phyloP scores from a whole-genome alignment of 345 rosid species.

The Linum tenue region DNA sequence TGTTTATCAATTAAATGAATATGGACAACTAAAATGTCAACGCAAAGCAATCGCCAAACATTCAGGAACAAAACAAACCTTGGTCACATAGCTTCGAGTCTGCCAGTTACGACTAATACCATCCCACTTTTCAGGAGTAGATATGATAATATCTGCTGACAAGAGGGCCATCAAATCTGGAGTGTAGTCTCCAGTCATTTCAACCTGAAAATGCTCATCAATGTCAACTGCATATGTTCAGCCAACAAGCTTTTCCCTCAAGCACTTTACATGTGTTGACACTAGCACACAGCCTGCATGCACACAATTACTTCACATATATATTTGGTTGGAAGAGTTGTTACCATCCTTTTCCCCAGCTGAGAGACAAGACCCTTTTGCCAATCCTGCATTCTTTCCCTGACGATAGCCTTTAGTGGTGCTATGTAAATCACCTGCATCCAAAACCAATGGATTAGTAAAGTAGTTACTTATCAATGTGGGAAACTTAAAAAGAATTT shows the following conservation, averaged over 20 bases:
- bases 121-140: constrained; percentile 99
- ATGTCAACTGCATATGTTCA: neutral
- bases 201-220: constrained; percentile 47
- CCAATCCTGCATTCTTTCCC: constrained; percentile 98
- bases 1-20: neutral
- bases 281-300: neutral
- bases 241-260: neutral
- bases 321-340: constrained; percentile 7
- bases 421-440: constrained; percentile 92
- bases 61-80: constrained; percentile 35
- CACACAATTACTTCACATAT: neutral
- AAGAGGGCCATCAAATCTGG: constrained; percentile 92
- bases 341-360: constrained; percentile 88
- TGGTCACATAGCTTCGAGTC: constrained; percentile 85
- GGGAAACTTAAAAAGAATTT: too few species aligned
- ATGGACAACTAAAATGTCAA: neutral
- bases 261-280: constrained; percentile 5
- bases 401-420: constrained; percentile 94
- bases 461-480: too few species aligned
- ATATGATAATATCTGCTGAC: constrained; percentile 95
- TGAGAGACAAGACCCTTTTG: constrained; percentile 70
- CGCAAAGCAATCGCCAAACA: constrained; percentile 14
- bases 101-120: constrained; percentile 99
- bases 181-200: constrained; percentile 99
- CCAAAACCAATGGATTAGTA: neutral